Conservation (phyloP, 352 stramenopile genomes). For the Pythium dissimile region DNA sequence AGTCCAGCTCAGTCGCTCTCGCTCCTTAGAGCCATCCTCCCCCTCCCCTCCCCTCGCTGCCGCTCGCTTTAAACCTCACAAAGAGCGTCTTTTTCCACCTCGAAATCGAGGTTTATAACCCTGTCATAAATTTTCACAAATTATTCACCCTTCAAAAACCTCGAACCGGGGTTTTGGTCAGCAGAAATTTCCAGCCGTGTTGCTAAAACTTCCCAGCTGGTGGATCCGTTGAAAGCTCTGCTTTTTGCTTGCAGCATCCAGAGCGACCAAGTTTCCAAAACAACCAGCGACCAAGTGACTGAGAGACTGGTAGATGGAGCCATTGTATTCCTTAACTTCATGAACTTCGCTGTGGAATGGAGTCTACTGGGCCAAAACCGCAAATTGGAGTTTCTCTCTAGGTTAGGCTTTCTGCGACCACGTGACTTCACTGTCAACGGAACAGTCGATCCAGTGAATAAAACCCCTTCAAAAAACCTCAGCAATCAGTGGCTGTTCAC, state of each 20-base stretch:
- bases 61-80: slow-evolving; percentile 17
- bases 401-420: no score
- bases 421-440: not conserved
- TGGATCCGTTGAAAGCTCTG: slow-evolving; percentile 14
- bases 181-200: slow-evolving; percentile 20
- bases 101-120: slow-evolving; percentile 6
- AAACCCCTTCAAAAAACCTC: not conserved
- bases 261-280: no score
- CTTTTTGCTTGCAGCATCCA: no score
- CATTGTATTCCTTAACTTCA: no score
- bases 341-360: no score
- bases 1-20: slow-evolving; percentile 1
- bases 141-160: slow-evolving; percentile 11
- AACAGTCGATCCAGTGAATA: not conserved
- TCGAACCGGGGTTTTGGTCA: slow-evolving; percentile 12
- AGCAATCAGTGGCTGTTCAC: not conserved
- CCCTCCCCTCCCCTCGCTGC: slow-evolving; percentile 3
- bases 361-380: no score
- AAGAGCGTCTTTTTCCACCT: slow-evolving; percentile 19
- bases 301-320: no score
- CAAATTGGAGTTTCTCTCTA: no score
- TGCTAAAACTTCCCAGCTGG: slow-evolving; percentile 15
- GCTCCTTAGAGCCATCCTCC: not conserved
- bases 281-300: no score
- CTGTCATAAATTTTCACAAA: not conserved